Evolutionary conservation across 1,284 basidiomycete species (phyloP).

Genomic region (Farysia itapuensis): DNA sequence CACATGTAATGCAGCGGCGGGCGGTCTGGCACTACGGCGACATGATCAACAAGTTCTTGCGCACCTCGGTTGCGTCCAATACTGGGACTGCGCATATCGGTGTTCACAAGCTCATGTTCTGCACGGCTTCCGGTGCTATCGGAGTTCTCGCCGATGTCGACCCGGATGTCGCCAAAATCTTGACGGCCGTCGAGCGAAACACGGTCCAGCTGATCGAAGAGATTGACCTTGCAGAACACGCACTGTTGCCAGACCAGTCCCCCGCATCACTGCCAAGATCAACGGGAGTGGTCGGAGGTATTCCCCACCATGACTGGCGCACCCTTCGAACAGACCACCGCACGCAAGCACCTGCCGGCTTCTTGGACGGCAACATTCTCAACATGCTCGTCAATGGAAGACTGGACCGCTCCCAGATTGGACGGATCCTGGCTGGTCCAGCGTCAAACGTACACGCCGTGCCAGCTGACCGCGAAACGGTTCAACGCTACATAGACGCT

Average conservation of each 20-base stretch:
- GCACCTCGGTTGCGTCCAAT: conserved; percentile 17
- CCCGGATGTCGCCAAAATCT: conserved; percentile 9
- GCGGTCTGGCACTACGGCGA: conserved; percentile 56
- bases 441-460: not conserved
- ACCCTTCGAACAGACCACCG: conserved; percentile 56
- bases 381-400: conserved; percentile 25
- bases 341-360: conserved; percentile 29
- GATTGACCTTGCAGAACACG: not conserved
- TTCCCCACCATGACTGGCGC: conserved; percentile 45
- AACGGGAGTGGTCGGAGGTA: conserved; percentile 18
- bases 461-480: not conserved
- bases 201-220: conserved; percentile 19
- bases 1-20: conserved; percentile 48
- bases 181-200: conserved; percentile 45
- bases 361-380: conserved; percentile 51
- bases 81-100: conserved; percentile 5
- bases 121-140: conserved; percentile 49
- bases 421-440: conserved; percentile 10
- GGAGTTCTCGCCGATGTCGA: conserved; percentile 37
- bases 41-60: conserved; percentile 49
- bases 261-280: not conserved
- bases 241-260: not conserved
- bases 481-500: not conserved
- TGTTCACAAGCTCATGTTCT: conserved; percentile 31
- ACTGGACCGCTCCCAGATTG: conserved; percentile 11